phyloP scores from a whole-genome alignment of 164 flowering plant genomes.

The Nelumbo lutea region DNA sequence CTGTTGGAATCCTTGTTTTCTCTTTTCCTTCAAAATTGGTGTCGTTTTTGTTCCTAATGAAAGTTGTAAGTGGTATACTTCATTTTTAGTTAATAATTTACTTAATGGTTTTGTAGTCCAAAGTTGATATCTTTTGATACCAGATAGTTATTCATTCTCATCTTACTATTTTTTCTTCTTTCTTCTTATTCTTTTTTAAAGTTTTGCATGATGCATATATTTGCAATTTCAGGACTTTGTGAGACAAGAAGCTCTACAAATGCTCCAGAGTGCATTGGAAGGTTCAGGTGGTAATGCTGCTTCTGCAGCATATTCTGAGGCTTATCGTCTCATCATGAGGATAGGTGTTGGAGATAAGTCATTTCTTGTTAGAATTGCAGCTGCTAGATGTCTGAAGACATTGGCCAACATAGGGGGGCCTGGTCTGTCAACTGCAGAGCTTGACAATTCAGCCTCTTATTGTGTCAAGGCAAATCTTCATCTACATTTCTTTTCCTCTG shows the following conservation, averaged over 20 bases:
- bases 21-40: not conserved
- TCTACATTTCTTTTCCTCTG: conserved; percentile 1
- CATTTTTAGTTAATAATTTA: not conserved
- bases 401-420: conserved; percentile 94
- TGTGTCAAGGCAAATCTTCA: conserved; percentile 75
- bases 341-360: conserved; percentile 77
- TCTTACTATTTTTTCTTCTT: not conserved
- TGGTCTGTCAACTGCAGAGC: conserved; percentile 74
- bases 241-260: conserved; percentile 80
- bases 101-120: not conserved
- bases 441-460: conserved; percentile 68
- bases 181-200: not conserved
- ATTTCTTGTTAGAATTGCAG: conserved; percentile 76
- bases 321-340: conserved; percentile 75
- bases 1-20: not conserved
- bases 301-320: conserved; percentile 78
- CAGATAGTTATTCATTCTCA: not conserved
- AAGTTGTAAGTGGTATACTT: not conserved
- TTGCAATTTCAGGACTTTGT: conserved; percentile 67
- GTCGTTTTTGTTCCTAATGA: not conserved
- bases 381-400: conserved; percentile 91
- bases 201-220: conserved; percentile 6
- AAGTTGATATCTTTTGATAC: not conserved
- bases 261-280: conserved; percentile 96
- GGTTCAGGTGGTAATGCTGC: conserved; percentile 84